phyloP scores from a whole-genome alignment of 2,329 filamentous ascomycete genomes.

The Cadophora sp. region DNA sequence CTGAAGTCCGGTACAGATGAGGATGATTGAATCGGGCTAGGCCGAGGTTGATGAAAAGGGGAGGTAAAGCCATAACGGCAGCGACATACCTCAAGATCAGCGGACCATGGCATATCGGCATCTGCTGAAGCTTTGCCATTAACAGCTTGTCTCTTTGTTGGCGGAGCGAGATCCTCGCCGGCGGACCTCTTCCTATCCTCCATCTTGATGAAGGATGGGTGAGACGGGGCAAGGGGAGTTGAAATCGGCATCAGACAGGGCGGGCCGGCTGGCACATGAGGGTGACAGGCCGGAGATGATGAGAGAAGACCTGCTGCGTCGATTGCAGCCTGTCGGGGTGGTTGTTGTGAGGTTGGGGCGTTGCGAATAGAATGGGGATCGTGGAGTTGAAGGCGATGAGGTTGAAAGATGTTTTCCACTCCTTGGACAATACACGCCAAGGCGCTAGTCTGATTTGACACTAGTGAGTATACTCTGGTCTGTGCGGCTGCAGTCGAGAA shows the following conservation, averaged over 20 bases:
- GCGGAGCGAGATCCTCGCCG: slow-evolving; percentile 84
- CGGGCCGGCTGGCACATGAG: slow-evolving; percentile 46
- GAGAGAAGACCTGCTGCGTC: slow-evolving; percentile 25
- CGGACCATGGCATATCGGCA: slow-evolving; percentile 73
- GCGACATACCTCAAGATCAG: slow-evolving; percentile 75
- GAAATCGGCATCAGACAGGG: slow-evolving; percentile 80
- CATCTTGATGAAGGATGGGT: slow-evolving; percentile 92
- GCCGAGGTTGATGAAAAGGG: slow-evolving; percentile 31
- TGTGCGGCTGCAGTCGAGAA: neutral
- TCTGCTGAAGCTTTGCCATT: slow-evolving; percentile 78
- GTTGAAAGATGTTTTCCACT: slow-evolving; percentile 20
- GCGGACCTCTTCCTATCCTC: slow-evolving; percentile 99
- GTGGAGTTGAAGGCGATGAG: slow-evolving; percentile 21
- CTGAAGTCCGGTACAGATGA: slow-evolving; percentile 35
- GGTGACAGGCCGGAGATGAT: slow-evolving; percentile 41
- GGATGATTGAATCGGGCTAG: slow-evolving; percentile 25
- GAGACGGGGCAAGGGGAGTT: slow-evolving; percentile 71
- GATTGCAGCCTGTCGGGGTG: slow-evolving; percentile 29
- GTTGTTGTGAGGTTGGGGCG: slow-evolving; percentile 27
- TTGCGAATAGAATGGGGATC: slow-evolving; percentile 21
- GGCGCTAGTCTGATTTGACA: slow-evolving; percentile 14
- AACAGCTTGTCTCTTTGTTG: slow-evolving; percentile 88
- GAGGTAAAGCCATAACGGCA: slow-evolving; percentile 38
- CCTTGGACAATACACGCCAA: slow-evolving; percentile 13
- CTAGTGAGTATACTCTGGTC: neutral